phyloP scores from a whole-genome alignment of 257 asterid genomes.

The Orobanche coerulescens region DNA sequence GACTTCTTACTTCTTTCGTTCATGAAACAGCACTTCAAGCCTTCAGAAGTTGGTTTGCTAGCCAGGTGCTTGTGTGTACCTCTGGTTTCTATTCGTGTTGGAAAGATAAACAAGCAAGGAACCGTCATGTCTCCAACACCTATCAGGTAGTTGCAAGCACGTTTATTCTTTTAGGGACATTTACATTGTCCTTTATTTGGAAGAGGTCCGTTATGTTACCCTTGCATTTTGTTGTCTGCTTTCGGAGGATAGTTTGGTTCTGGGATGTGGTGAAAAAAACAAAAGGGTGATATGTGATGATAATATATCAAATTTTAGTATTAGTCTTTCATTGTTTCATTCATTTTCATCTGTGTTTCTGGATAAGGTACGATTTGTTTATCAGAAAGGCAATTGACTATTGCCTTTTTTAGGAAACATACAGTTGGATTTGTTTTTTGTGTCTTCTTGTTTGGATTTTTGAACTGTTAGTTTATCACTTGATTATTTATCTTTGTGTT shows the following conservation, averaged over 20 bases:
- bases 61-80: constrained; percentile 92
- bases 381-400: background rate
- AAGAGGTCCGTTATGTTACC: background rate
- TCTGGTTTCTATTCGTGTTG: constrained; percentile 84
- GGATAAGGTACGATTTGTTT: background rate
- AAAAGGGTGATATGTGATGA: background rate
- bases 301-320: background rate
- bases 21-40: constrained; percentile 67
- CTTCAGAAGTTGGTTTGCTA: constrained; percentile 79
- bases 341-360: background rate
- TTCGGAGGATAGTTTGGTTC: background rate
- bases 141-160: constrained; percentile 46
- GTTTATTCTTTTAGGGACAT: constrained; percentile 1
- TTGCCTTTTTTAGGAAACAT: too few species aligned
- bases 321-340: background rate
- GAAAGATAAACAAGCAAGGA: constrained; percentile 74
- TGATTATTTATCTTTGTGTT: background rate
- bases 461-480: background rate
- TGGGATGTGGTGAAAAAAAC: background rate
- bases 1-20: background rate
- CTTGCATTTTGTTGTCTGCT: background rate
- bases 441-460: background rate
- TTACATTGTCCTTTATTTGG: background rate
- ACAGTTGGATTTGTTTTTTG: background rate
- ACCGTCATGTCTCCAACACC: constrained; percentile 61